Conservation (phyloP, 305 asterid species). For the Solanum hybrid region DNA sequence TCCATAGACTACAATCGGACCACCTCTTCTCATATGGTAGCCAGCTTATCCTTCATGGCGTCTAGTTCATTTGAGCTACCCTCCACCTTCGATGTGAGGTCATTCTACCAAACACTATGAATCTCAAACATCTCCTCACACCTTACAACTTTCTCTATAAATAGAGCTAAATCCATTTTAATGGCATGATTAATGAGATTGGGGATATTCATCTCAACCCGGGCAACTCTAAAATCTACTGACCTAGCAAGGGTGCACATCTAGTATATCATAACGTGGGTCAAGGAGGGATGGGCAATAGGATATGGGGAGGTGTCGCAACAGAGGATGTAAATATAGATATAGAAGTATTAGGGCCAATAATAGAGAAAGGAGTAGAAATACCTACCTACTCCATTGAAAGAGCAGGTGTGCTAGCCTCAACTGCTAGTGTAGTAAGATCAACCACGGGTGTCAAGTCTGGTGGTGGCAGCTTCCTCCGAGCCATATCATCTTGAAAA, state of each 20-base stretch:
- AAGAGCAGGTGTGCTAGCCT: not conserved
- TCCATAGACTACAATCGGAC: not conserved
- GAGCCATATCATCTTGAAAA: not conserved
- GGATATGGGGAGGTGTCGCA: not conserved
- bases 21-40: not conserved
- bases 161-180: not conserved
- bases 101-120: not conserved
- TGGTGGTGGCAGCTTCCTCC: not conserved
- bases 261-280: not conserved
- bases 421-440: not conserved
- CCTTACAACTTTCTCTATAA: not conserved
- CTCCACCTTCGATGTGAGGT: not conserved
- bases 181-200: not conserved
- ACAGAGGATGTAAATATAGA: too few species aligned
- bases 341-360: too few species aligned
- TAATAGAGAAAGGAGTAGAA: not conserved
- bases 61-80: not conserved
- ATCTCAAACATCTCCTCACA: not conserved
- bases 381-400: not conserved
- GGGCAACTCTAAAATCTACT: not conserved
- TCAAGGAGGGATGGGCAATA: not conserved
- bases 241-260: not conserved
- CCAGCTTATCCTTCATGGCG: not conserved
- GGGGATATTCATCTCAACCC: not conserved
- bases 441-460: not conserved